Percentiles rank a stretch among this genome's conserved stretches.
These are phyloP conservation scores for Pulveroboletus frians DNA, from an alignment of 768 basidiomycete genomes.

Conservation along the genomic window DNA sequence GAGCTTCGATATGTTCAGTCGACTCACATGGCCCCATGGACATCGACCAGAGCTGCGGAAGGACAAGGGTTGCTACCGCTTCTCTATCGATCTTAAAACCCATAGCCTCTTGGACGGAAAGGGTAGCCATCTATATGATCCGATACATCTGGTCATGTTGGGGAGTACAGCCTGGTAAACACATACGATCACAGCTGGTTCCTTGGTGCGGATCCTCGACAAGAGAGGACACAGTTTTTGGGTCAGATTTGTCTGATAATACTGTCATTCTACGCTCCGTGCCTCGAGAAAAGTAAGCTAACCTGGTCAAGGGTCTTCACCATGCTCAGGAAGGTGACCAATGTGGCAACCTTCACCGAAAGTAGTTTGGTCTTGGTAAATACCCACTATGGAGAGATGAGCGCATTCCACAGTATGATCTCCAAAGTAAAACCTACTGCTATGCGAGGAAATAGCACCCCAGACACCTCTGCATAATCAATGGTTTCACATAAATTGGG, in stretches of 20 bases:
- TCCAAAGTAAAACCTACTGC: conserved; percentile 53
- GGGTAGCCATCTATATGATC: conserved; percentile 67
- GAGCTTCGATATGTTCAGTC: background rate
- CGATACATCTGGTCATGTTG: background rate
- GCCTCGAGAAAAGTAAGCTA: conserved; percentile 7
- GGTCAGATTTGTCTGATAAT: conserved; percentile 70
- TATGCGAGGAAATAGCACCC: conserved; percentile 84
- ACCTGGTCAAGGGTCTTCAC: conserved; percentile 89
- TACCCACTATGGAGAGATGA: conserved; percentile 55
- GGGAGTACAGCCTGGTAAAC: background rate
- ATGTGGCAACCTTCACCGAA: conserved; percentile 85
- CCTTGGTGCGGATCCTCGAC: conserved; percentile 93
- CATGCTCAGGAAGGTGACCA: conserved; percentile 79
- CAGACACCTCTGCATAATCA: conserved; percentile 92
- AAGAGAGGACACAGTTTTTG: conserved; percentile 93
- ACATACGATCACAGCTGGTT: conserved; percentile 86
- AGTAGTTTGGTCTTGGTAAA: conserved; percentile 90
- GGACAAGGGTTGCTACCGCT: conserved; percentile 81
- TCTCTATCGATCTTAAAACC: conserved; percentile 91
- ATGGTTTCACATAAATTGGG: conserved; percentile 89
- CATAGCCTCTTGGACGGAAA: conserved; percentile 93
- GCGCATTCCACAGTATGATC: background rate
- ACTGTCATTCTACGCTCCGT: background rate
- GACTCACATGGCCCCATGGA: conserved; percentile 87
- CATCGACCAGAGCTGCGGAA: conserved; percentile 96